Evolutionary conservation across 2,329 filamentous ascomycete genomes (phyloP).

Genomic region (Ophiocordyceps camponoti-leonardi): DNA sequence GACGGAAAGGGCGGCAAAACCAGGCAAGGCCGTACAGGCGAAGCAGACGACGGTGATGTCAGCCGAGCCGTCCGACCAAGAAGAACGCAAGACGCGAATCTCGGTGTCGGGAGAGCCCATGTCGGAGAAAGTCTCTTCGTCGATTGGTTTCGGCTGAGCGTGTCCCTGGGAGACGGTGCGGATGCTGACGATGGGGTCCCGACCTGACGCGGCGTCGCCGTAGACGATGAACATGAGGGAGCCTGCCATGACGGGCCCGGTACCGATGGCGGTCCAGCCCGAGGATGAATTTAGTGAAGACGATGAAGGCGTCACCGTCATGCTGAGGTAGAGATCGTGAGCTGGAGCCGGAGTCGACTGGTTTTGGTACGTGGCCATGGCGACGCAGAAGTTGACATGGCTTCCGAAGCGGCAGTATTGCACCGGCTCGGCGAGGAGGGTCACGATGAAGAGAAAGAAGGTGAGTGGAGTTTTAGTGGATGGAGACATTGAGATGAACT

Average conservation of each 20-base stretch:
- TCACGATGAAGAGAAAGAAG: neutral
- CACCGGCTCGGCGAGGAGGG: constrained; percentile 1
- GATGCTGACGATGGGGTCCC: constrained; percentile 4
- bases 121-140: neutral
- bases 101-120: constrained; percentile 1
- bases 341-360: constrained; percentile 2
- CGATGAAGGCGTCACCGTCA: constrained; percentile 1
- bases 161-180: constrained; percentile 4
- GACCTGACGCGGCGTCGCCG: constrained; percentile 4
- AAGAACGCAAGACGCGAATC: constrained; percentile 3
- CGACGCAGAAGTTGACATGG: constrained; percentile 6
- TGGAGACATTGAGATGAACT: neutral
- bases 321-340: constrained; percentile 6
- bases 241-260: constrained; percentile 5
- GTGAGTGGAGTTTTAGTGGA: neutral
- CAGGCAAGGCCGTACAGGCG: constrained; percentile 8
- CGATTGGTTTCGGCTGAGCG: constrained; percentile 1
- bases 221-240: constrained; percentile 8
- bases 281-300: neutral
- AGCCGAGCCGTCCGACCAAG: constrained; percentile 4
- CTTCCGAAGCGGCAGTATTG: constrained; percentile 6
- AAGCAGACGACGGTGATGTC: constrained; percentile 7
- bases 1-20: constrained; percentile 3
- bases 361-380: constrained; percentile 6
- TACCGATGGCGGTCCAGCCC: constrained; percentile 7